Evolutionary conservation across 768 basidiomycete genomes (phyloP), one percentile per base, ranked within the genome.

Genomic region (Lactifluus subvellereus): DNA sequence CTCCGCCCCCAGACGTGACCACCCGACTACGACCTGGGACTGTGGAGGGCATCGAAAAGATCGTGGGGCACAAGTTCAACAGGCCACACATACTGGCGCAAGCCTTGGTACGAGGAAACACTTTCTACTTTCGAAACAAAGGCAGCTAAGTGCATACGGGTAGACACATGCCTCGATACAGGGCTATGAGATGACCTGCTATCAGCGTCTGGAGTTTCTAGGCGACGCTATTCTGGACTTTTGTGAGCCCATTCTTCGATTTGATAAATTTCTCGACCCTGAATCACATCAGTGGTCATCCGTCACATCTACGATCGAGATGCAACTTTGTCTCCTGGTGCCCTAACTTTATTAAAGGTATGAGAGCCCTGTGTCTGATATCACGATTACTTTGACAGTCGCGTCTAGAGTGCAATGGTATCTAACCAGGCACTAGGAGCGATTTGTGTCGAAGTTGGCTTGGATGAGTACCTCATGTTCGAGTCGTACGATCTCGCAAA

Each of bases 191-290:
- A 75, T 78, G 42, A 81, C 78, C 14, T 82, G 82, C 18, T 88
- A 89, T 69, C 88, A 91, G 69, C 79, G 88, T 61, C 79, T 94
- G 40, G 91, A 93, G 71, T 94, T 93, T 71, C 77, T 93, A 45
- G 92, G 92, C 13, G 92, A 94, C 74, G 89, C 89, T 1, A 82
- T 94, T 55, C 80, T 94, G 30, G 92, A 94, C 72, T 88, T 91
- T 61, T 73, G 91, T 93, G 69, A 59, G 89, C 76, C 22, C 35
- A 10, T 13, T 27, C 33, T 47, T 51, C 33, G 45, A 57, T 53
- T 35, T 60, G 33, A 51, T 53, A 57, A 33, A n/a, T 47, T 47
- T 64, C 56, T 50, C 49, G 20, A 65, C 57, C 30, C 49, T 62
- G 20, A 62, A 35, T 22, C 20, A 20, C 40, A 43, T 18, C 67